Conservation (phyloP, 2,329 filamentous ascomycete species). For the Ophiosphaerella narmari region DNA sequence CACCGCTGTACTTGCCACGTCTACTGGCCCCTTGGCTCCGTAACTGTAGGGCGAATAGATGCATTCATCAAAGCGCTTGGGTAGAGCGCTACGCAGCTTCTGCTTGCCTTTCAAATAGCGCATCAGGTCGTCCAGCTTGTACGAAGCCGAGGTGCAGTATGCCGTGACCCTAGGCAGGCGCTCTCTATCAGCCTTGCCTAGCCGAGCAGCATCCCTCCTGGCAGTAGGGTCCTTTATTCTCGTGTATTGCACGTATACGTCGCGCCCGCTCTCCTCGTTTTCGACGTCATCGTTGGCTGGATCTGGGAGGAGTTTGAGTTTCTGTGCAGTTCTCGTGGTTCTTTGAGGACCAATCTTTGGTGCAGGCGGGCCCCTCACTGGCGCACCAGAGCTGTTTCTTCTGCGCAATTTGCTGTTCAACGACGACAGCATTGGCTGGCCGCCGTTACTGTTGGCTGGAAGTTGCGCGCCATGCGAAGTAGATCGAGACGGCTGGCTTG, state of each 20-base stretch:
- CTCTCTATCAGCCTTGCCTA: constrained; percentile 92
- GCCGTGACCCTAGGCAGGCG: constrained; percentile 89
- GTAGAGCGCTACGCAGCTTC: constrained; percentile 76
- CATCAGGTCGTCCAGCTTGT: constrained; percentile 87
- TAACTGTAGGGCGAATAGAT: constrained; percentile 96
- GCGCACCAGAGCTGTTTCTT: constrained; percentile 78
- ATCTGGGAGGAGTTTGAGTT: constrained; percentile 94
- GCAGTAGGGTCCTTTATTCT: constrained; percentile 96
- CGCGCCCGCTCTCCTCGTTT: constrained; percentile 89
- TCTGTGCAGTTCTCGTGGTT: constrained; percentile 94
- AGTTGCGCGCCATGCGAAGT: constrained; percentile 32
- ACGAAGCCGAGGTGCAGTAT: constrained; percentile 92
- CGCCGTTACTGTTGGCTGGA: constrained; percentile 45
- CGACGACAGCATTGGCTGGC: constrained; percentile 64
- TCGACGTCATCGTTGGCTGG: constrained; percentile 76
- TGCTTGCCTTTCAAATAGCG: constrained; percentile 85
- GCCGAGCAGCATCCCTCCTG: constrained; percentile 82
- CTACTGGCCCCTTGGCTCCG: constrained; percentile 51
- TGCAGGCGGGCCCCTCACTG: constrained; percentile 52
- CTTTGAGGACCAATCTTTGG: constrained; percentile 90
- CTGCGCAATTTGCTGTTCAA: constrained; percentile 87
- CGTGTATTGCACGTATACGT: constrained; percentile 97
- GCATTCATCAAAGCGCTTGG: constrained; percentile 95
- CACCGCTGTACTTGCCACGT: constrained; percentile 42
- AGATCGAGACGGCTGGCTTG: constrained; percentile 43